Conservation (phyloP, 179 eudicot species). For the Carnegiea gigantea region DNA sequence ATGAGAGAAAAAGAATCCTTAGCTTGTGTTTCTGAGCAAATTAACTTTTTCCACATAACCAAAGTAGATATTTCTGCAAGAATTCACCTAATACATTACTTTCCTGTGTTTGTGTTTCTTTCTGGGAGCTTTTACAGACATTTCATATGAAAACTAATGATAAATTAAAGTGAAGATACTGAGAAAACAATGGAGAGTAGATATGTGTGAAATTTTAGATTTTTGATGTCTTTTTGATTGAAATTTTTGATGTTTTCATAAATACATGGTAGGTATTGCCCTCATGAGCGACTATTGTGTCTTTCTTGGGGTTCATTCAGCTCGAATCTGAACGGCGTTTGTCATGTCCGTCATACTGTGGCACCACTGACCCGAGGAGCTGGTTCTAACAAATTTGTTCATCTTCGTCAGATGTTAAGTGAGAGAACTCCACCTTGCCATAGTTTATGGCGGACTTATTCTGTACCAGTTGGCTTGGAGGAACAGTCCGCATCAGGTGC, state of each 20-base stretch:
- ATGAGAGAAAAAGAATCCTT: neutral
- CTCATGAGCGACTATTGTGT: constrained; percentile 32
- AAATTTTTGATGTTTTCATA: neutral
- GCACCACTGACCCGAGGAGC: constrained; percentile 30
- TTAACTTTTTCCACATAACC: neutral
- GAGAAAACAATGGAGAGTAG: no score
- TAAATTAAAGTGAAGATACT: no score
- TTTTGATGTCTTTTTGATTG: no score
- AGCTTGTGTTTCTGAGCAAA: no score
- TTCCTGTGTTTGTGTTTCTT: neutral
- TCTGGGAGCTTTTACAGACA: no score
- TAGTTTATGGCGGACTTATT: constrained; percentile 34
- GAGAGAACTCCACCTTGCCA: constrained; percentile 24
- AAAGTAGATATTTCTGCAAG: neutral
- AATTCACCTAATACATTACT: neutral
- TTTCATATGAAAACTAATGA: no score
- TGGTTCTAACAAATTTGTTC: constrained; percentile 23
- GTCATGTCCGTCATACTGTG: constrained; percentile 24
- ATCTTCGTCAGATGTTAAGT: constrained; percentile 27
- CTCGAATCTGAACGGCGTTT: constrained; percentile 14
- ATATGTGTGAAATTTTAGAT: no score
- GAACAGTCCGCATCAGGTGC: constrained; percentile 45
- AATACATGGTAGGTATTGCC: constrained; percentile 31
- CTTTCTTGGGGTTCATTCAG: constrained; percentile 28
- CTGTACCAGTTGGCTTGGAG: constrained; percentile 42